Conservation (phyloP, 2,329 filamentous ascomycete species). For the Colletotrichum musicola region DNA sequence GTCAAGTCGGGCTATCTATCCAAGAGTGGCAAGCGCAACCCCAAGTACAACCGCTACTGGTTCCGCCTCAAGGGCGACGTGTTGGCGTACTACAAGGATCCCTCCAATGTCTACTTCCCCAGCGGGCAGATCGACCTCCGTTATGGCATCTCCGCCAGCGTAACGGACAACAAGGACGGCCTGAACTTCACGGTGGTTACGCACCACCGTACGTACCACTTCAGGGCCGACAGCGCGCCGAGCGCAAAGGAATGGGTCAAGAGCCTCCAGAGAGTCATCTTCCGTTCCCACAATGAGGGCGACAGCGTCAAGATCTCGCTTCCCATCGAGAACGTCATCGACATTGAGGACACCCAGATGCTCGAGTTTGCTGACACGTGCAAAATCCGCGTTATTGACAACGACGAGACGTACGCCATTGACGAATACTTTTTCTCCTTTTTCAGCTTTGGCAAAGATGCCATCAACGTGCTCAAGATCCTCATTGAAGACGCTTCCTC, state of each 20-base stretch:
- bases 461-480: slow-evolving; percentile 80
- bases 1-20: slow-evolving; percentile 89
- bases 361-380: slow-evolving; percentile 93
- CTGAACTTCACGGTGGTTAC: slow-evolving; percentile 85
- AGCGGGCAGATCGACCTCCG: slow-evolving; percentile 92
- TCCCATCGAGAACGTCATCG: slow-evolving; percentile 88
- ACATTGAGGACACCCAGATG: slow-evolving; percentile 92
- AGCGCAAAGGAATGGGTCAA: slow-evolving; percentile 98
- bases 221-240: slow-evolving; percentile 86
- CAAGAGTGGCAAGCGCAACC: slow-evolving; percentile 90
- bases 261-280: slow-evolving; percentile 92
- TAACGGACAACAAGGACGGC: slow-evolving; percentile 82
- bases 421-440: slow-evolving; percentile 99
- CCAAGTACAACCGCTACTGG: slow-evolving; percentile 91
- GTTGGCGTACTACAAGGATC: slow-evolving; percentile 87
- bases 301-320: slow-evolving; percentile 97
- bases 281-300: slow-evolving; percentile 94
- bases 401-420: slow-evolving; percentile 92
- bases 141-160: slow-evolving; percentile 88
- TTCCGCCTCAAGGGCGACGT: slow-evolving; percentile 94
- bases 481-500: slow-evolving; percentile 74
- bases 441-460: slow-evolving; percentile 87
- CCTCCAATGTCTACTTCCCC: slow-evolving; percentile 90
- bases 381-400: slow-evolving; percentile 93
- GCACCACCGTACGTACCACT: slow-evolving; percentile 85